These are phyloP conservation scores for Naganishia antarctica DNA, from an alignment of 768 basidiomycete species.

Conservation along the genomic window DNA sequence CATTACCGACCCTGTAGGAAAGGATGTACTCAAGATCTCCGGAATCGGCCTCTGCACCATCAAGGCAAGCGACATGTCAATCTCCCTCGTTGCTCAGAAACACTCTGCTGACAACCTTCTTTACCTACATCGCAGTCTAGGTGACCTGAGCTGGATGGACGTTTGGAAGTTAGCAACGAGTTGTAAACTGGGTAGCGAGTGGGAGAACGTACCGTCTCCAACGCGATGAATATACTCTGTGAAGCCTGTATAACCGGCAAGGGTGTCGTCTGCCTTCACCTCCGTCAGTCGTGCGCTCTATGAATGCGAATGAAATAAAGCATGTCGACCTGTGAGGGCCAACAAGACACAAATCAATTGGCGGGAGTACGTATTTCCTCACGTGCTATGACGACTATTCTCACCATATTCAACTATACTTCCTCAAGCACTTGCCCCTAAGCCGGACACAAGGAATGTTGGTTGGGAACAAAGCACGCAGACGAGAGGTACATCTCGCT, in stretches of 20 bases:
- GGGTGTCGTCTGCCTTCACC: conserved; percentile 1
- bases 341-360: background rate
- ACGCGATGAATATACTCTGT: background rate
- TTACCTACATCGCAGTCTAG: conserved; percentile 9
- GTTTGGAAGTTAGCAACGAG: conserved; percentile 5
- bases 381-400: conserved; percentile 28
- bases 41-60: conserved; percentile 6
- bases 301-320: background rate
- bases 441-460: conserved; percentile 27
- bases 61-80: conserved; percentile 7
- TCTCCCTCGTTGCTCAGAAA: background rate
- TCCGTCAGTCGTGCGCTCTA: background rate
- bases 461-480: conserved; percentile 2
- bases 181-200: background rate
- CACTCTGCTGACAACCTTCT: background rate
- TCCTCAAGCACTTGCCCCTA: conserved; percentile 28
- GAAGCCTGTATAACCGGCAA: conserved; percentile 3
- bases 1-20: background rate
- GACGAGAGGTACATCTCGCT: background rate
- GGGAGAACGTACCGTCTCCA: background rate
- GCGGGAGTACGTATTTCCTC: conserved; percentile 22
- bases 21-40: background rate
- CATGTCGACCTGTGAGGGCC: background rate
- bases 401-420: conserved; percentile 14
- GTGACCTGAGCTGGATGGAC: conserved; percentile 12